Evolutionary conservation across 306 rosid species (phyloP).

Genomic region (apple (Malus domestica)): ASM211411v1 NC_041803.1:50214001-50214500

Average conservation of each 20-base stretch:
- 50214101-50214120: slow-evolving; percentile 11
- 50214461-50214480: background rate
- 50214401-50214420: background rate
- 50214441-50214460: background rate
- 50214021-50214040: slow-evolving; percentile 48
- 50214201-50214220: too few relatives aligned
- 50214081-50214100: slow-evolving; percentile 60
- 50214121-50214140: background rate
- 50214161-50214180: background rate
- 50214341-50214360: background rate
- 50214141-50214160: background rate
- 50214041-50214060: slow-evolving; percentile 85
- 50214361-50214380: background rate
- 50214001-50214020: slow-evolving; percentile 4
- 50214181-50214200: too few relatives aligned
- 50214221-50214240: background rate
- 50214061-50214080: slow-evolving; percentile 95
- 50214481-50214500: background rate
- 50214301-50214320: too few relatives aligned
- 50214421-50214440: background rate
- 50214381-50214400: background rate
- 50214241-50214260: too few relatives aligned
- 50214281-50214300: too few relatives aligned
- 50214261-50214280: too few relatives aligned
- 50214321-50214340: too few relatives aligned